These are phyloP conservation scores for Phytophthora multivora DNA, from an alignment of 352 stramenopile species.

Conservation along the genomic window DNA sequence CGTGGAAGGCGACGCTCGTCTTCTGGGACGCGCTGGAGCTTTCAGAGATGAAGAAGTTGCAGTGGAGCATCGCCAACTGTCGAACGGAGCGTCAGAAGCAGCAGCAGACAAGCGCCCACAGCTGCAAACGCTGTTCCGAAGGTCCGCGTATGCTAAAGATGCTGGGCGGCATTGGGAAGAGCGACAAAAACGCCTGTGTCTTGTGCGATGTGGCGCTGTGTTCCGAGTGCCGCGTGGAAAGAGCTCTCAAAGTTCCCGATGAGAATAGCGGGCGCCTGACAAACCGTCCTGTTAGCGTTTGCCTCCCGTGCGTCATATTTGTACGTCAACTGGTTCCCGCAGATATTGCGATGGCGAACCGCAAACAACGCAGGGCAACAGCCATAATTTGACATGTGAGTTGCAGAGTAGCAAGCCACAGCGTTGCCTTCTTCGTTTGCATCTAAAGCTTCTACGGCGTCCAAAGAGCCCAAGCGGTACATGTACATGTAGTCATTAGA, in stretches of 20 bases:
- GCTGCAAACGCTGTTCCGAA: conserved; percentile 16
- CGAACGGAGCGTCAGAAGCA: conserved; percentile 8
- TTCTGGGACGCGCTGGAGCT: conserved; percentile 26
- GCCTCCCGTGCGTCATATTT: conserved; percentile 23
- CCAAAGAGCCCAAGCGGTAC: too few relatives aligned
- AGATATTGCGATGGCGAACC: conserved; percentile 20
- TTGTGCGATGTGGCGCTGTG: conserved; percentile 15
- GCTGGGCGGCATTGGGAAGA: conserved; percentile 1
- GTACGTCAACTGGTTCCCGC: conserved; percentile 18
- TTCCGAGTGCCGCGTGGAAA: conserved; percentile 20
- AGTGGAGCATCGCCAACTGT: conserved; percentile 20
- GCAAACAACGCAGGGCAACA: conserved; percentile 13
- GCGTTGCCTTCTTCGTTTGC: not conserved
- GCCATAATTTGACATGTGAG: conserved; percentile 1
- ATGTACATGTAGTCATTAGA: too few relatives aligned
- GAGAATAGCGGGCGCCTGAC: conserved; percentile 14
- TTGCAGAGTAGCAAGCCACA: not conserved
- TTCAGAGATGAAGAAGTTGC: conserved; percentile 30
- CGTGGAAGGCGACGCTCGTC: conserved; percentile 13
- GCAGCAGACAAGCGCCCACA: conserved; percentile 1
- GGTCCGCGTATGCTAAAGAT: conserved; percentile 6
- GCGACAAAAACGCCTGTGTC: conserved; percentile 12
- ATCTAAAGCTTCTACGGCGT: not conserved
- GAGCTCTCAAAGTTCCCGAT: conserved; percentile 14
- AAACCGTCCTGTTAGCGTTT: conserved; percentile 14